Percentiles rank a stretch among this genome's conserved stretches.
phyloP scores from a whole-genome alignment of 768 basidiomycete species.

The Leccinum subgranulosum region DNA sequence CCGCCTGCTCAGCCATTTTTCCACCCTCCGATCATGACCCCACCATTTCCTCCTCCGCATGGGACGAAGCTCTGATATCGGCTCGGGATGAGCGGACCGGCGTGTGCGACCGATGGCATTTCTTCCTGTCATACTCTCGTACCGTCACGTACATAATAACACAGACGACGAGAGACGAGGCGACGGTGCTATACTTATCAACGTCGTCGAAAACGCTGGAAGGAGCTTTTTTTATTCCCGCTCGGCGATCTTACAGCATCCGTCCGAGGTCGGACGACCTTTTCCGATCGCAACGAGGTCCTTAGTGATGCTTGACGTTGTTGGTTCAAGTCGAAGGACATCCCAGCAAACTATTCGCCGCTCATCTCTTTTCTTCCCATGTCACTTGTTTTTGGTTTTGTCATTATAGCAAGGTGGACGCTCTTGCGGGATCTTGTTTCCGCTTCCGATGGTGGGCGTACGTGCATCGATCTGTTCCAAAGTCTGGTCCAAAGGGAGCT shows the following conservation, averaged over 20 bases:
- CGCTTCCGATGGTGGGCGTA: not conserved
- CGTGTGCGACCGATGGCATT: not conserved
- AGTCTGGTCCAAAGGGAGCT: not conserved
- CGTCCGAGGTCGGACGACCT: not conserved
- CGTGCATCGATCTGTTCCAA: not conserved
- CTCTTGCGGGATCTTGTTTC: not conserved
- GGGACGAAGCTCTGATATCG: slow-evolving; percentile 29
- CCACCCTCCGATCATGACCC: slow-evolving; percentile 31
- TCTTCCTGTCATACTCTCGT: not conserved
- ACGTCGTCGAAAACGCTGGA: slow-evolving; percentile 8
- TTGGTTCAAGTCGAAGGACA: not conserved
- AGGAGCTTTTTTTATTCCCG: not conserved
- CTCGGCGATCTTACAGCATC: not conserved
- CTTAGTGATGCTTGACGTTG: not conserved
- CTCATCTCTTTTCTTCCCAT: slow-evolving; percentile 13
- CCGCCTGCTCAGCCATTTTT: slow-evolving; percentile 22
- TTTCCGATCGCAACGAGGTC: slow-evolving; percentile 1
- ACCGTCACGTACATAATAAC: slow-evolving; percentile 23
- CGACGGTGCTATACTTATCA: not conserved
- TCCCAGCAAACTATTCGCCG: not conserved
- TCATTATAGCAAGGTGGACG: not conserved
- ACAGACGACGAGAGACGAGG: not conserved
- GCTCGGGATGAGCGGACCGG: not conserved
- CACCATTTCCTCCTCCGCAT: slow-evolving; percentile 27
- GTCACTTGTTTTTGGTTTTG: not conserved